Percentiles rank a stretch among this genome's conserved stretches.
These are phyloP conservation scores for Euphorbia pulcherrima DNA, from an alignment of 345 rosid species.

Conservation along the genomic window DNA sequence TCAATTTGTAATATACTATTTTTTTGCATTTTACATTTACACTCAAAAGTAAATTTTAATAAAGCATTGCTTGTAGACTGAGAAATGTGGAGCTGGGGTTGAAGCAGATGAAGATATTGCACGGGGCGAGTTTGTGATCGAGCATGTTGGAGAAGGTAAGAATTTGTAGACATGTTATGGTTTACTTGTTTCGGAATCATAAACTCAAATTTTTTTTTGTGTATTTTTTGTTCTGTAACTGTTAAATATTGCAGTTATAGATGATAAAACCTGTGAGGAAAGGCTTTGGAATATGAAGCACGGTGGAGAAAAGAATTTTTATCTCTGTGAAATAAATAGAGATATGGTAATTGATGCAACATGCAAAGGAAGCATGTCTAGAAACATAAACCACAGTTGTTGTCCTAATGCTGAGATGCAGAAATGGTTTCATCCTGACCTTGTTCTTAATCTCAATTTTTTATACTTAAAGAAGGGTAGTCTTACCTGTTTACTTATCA, in stretches of 20 bases:
- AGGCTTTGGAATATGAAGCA: constrained; percentile 90
- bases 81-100: constrained; percentile 94
- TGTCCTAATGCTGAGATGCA: constrained; percentile 95
- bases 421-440: constrained; percentile 63
- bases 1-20: constrained; percentile 10
- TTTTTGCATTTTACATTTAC: constrained; percentile 16
- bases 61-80: constrained; percentile 63
- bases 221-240: constrained; percentile 5
- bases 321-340: constrained; percentile 83
- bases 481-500: constrained; percentile 10
- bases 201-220: neutral
- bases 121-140: constrained; percentile 87
- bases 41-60: constrained; percentile 30
- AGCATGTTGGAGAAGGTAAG: constrained; percentile 97
- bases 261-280: constrained; percentile 88
- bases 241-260: constrained; percentile 55
- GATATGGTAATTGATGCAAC: constrained; percentile 98
- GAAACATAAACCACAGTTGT: constrained; percentile 95
- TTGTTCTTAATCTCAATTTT: constrained; percentile 14
- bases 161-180: constrained; percentile 14
- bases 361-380: constrained; percentile 88
- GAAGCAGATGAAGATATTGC: constrained; percentile 86
- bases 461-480: constrained; percentile 1
- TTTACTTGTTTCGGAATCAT: constrained; percentile 9
- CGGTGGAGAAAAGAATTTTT: constrained; percentile 81